These are phyloP conservation scores for Paramecium octaurelia DNA, from an alignment of 73 alveolate species.

Conservation along the genomic window DNA sequence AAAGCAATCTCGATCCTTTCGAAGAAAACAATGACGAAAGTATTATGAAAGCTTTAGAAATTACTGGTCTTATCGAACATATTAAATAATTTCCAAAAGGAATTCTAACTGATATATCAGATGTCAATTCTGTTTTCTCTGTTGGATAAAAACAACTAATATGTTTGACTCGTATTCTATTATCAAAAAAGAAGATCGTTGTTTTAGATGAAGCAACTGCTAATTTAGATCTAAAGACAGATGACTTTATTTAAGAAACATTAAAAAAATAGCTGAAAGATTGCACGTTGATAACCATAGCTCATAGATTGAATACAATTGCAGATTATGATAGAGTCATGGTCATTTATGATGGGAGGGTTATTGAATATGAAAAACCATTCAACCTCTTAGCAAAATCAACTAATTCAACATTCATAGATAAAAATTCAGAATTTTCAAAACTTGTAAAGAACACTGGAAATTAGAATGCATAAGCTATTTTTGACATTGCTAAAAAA, in stretches of 20 bases:
- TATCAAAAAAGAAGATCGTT: constrained; percentile 48
- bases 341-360: constrained; percentile 47
- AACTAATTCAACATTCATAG: neutral
- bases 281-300: constrained; percentile 70
- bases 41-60: constrained; percentile 59
- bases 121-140: constrained; percentile 56
- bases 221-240: constrained; percentile 32
- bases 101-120: constrained; percentile 57
- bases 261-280: constrained; percentile 6
- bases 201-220: constrained; percentile 60
- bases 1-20: constrained; percentile 78
- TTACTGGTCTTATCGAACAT: constrained; percentile 27
- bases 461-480: neutral
- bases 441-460: neutral
- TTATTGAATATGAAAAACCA: constrained; percentile 37
- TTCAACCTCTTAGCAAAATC: neutral
- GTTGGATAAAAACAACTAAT: constrained; percentile 66
- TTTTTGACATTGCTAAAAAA: neutral
- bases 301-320: constrained; percentile 65
- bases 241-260: constrained; percentile 50
- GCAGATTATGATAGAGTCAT: constrained; percentile 59
- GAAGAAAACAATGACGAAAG: constrained; percentile 59
- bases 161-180: constrained; percentile 62
- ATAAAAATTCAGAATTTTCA: neutral
- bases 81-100: neutral